Conservation (phyloP, 805 yeast genomes). For the Schizosaccharomyces osmophilus region DNA sequence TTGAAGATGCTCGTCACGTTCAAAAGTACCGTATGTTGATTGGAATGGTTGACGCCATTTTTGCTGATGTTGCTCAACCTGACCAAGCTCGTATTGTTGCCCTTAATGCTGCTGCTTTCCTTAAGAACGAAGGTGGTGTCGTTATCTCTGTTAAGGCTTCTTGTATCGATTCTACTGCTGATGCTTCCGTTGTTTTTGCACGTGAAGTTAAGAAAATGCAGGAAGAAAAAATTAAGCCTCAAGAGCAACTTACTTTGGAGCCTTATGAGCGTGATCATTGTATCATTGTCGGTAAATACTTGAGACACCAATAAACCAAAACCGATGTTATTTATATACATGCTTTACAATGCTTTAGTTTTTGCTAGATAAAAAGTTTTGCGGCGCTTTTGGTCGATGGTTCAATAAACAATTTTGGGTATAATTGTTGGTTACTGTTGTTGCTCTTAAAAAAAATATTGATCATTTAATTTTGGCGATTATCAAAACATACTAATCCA, state of each 20-base stretch:
- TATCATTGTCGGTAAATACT: constrained; percentile 90
- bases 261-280: constrained; percentile 99
- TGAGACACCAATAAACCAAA: constrained; percentile 32
- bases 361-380: neutral
- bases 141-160: constrained; percentile 97
- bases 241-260: constrained; percentile 91
- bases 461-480: no score
- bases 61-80: constrained; percentile 99
- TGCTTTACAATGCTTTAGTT: neutral
- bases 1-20: constrained; percentile 99
- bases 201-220: constrained; percentile 97
- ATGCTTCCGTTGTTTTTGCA: constrained; percentile 97
- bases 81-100: constrained; percentile 99
- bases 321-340: neutral
- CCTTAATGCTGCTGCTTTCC: constrained; percentile 88
- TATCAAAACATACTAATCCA: no score
- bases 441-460: no score
- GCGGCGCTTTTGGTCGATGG: constrained; percentile 1
- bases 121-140: constrained; percentile 96
- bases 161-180: constrained; percentile 98
- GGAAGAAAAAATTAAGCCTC: constrained; percentile 94
- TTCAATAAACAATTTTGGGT: constrained; percentile 4
- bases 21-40: constrained; percentile 97
- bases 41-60: constrained; percentile 96
- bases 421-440: constrained; percentile 6